A percentile compares a stretch with the other conserved stretches of the same genome.
These are phyloP conservation scores for Auxenochlorella pyrenoidosa DNA, from an alignment of 139 green algal species.

Conservation along the genomic window DNA sequence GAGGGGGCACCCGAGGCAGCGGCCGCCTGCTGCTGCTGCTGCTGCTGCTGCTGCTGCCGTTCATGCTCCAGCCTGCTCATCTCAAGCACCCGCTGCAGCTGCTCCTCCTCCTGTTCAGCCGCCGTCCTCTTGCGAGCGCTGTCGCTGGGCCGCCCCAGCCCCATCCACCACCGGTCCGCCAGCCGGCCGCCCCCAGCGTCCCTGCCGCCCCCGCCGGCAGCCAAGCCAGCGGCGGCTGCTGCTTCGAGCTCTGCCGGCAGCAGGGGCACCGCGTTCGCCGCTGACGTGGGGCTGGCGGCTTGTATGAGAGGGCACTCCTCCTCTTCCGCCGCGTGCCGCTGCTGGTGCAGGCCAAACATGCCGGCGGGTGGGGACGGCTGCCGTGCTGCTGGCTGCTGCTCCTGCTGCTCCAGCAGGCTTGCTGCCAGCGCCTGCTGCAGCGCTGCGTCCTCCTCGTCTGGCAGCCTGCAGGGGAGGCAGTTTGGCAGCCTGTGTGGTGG, in stretches of 20 bases:
- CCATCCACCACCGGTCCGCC: not conserved
- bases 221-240: not conserved
- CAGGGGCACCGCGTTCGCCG: not conserved
- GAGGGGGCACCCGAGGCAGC: conserved; percentile 25
- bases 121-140: not conserved
- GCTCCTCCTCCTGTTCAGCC: conserved; percentile 28
- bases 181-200: not conserved
- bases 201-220: not conserved
- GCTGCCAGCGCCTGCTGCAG: conserved; percentile 19
- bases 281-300: not conserved
- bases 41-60: not conserved
- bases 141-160: not conserved
- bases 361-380: not conserved
- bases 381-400: not conserved
- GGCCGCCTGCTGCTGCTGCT: not conserved
- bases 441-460: conserved; percentile 3
- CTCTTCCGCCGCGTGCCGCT: not conserved
- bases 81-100: conserved; percentile 25
- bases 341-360: not conserved
- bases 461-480: not conserved
- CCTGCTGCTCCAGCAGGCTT: conserved; percentile 18
- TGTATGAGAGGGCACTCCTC: not conserved
- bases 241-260: not conserved
- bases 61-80: conserved; percentile 19
- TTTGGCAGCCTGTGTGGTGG: not conserved